phyloP scores from a whole-genome alignment of 192 early-diverging fungal genomes.

The Umbelopsis vinacea region DNA sequence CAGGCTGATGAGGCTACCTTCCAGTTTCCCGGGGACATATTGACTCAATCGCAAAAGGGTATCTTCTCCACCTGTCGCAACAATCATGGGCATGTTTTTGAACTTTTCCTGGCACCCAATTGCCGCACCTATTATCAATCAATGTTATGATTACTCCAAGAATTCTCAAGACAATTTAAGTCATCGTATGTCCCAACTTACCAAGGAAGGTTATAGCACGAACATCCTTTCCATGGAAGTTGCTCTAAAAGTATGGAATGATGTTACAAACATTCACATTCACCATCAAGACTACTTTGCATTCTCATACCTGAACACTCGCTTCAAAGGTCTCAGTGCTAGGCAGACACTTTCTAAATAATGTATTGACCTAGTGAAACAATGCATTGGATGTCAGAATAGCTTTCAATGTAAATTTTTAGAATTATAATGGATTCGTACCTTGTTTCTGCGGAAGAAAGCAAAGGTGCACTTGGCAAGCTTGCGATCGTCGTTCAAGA shows the following conservation, averaged over 20 bases:
- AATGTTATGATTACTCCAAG: no score
- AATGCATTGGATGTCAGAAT: background rate
- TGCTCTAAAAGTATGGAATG: background rate
- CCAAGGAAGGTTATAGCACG: conserved; percentile 55
- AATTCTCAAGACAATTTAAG: no score
- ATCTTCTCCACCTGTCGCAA: conserved; percentile 65
- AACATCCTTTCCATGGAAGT: conserved; percentile 66
- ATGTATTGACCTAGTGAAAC: conserved; percentile 42
- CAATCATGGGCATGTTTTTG: conserved; percentile 43
- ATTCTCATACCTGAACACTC: conserved; percentile 47
- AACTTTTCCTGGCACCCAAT: background rate
- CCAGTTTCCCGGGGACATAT: conserved; percentile 35
- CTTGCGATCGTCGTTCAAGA: conserved; percentile 50
- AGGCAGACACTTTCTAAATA: conserved; percentile 45
- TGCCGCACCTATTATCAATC: background rate
- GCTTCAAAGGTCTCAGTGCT: conserved; percentile 52
- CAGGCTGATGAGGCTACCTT: conserved; percentile 19
- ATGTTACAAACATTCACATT: background rate
- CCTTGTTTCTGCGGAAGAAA: conserved; percentile 61
- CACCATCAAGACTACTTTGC: background rate
- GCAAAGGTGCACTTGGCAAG: conserved; percentile 59
- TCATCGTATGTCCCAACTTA: conserved; percentile 1
- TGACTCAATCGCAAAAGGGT: conserved; percentile 57
- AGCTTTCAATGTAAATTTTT: background rate
- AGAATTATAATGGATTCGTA: conserved; percentile 6